phyloP scores from a whole-genome alignment of 1,139 yeast genomes.

The Suhomyces maxii region DNA sequence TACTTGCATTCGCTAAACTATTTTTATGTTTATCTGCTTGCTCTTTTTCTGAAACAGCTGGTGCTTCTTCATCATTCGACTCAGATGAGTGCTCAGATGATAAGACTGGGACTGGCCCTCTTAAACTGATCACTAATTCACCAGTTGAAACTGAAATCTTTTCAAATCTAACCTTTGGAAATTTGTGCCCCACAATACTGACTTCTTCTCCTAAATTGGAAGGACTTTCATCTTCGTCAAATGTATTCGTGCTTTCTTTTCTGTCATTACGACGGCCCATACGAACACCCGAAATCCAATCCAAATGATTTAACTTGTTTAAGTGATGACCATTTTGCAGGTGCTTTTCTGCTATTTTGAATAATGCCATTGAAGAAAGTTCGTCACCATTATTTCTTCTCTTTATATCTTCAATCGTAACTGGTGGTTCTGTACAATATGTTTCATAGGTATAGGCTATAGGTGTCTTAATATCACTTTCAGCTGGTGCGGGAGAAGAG shows the following conservation, averaged over 20 bases:
- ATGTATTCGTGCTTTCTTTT: slow-evolving; percentile 18
- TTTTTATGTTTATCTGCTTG: slow-evolving; percentile 1
- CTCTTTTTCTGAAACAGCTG: slow-evolving; percentile 3
- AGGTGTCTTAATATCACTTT: slow-evolving; percentile 4
- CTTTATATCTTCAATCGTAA: slow-evolving; percentile 34
- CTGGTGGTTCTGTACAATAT: slow-evolving; percentile 42
- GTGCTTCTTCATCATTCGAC: slow-evolving; percentile 4
- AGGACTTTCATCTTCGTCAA: slow-evolving; percentile 48
- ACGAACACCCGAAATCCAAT: slow-evolving; percentile 93
- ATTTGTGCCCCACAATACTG: slow-evolving; percentile 83
- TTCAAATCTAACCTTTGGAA: slow-evolving; percentile 84
- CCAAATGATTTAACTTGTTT: slow-evolving; percentile 63
- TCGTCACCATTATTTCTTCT: slow-evolving; percentile 36
- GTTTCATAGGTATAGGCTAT: slow-evolving; percentile 30
- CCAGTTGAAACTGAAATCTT: slow-evolving; percentile 88
- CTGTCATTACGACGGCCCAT: slow-evolving; percentile 55
- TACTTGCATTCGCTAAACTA: slow-evolving; percentile 5
- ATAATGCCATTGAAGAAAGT: slow-evolving; percentile 37
- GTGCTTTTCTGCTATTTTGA: slow-evolving; percentile 34
- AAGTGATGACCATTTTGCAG: slow-evolving; percentile 23
- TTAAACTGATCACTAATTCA: slow-evolving; percentile 66
- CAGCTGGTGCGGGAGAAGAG: not conserved
- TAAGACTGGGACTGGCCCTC: slow-evolving; percentile 65
- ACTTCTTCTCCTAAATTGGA: slow-evolving; percentile 89
- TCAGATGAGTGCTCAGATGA: slow-evolving; percentile 4